Evolutionary conservation across 441 rosid species (phyloP).

Genomic region (Erodium trifolium): DNA sequence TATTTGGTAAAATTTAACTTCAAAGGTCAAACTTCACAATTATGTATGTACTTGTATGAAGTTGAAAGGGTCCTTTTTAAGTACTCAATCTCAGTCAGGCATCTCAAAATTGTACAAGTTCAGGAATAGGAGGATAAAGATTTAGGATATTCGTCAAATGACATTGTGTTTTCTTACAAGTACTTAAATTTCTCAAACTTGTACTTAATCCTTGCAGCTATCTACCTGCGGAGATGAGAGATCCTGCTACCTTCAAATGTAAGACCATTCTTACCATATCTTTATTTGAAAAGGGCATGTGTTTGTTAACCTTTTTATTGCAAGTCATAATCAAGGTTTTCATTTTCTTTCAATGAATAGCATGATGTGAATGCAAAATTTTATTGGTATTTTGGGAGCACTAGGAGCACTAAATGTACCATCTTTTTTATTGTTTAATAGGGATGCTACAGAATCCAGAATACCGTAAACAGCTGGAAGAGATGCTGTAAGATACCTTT

Average conservation of each 20-base stretch:
- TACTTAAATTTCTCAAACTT: not conserved
- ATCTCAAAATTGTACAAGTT: not conserved
- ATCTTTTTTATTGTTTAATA: constrained; percentile 20
- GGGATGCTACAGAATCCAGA: constrained; percentile 99
- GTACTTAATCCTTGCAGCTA: constrained; percentile 37
- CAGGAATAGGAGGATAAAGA: not conserved
- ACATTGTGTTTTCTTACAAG: not conserved
- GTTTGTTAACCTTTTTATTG: not conserved
- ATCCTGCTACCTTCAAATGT: constrained; percentile 85
- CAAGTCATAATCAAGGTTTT: not conserved
- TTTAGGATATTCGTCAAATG: not conserved
- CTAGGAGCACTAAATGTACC: not conserved
- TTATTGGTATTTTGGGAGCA: not conserved
- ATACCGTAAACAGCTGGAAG: constrained; percentile 80
- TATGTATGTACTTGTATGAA: not conserved
- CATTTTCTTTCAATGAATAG: not conserved
- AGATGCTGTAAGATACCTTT: constrained; percentile 66
- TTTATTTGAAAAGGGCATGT: constrained; percentile 1
- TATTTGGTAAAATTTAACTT: not conserved
- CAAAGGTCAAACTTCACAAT: not conserved
- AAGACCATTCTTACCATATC: constrained; percentile 26
- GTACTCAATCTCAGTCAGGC: not conserved
- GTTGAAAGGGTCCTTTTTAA: not conserved
- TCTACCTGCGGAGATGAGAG: constrained; percentile 95
- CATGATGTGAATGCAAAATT: constrained; percentile 4